Base-by-base conservation (phyloP, 2,329 filamentous ascomycete genomes). In the Albophoma yamanashiensis region DNA sequence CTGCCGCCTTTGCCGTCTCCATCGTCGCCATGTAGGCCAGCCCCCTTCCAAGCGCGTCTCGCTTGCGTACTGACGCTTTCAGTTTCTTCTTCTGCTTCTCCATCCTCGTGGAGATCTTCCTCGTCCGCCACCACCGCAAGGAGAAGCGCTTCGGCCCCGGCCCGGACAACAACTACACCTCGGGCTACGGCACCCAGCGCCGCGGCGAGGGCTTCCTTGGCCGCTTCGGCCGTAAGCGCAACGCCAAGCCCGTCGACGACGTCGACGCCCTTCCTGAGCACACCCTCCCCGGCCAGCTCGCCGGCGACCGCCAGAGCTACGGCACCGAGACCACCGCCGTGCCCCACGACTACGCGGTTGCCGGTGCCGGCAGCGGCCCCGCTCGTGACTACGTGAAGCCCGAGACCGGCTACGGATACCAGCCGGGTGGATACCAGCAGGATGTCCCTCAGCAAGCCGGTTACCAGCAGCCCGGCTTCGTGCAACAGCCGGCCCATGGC, bases 41-140 rank as follows among this genome's bases (percentile, higher is more conserved):
- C 17, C 14, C 14, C 22, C 27, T n/a, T 9, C 31, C 4, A 11
- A 40, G 1, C 1, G 36, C 20, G 38, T 22, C 27, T 27, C 40
- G 14, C 14, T 34, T 20, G 25, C 17, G 55, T 14, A 56, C 55
- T 60, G 25, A 57, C 53, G 17, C 12, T 25, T n/a, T 14, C 50
- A 89, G 86, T 56, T 73, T 89, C 76, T 86, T 93, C 74, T 94
- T 93, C 80, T 70, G 91, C 67, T 69, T 90, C 68, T 90, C 89
- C 57, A 84, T 89, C 58, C 70, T 86, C 61, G 78, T 89, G 63
- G 89, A 93, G 68, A 64, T 91, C 57, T 78, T 81, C 57, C 82
- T 93, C 55, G 82, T 83, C 66, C 85, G 86, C 62, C 80, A 89
- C 73, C 88, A 89, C 78, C 85, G 86, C 75, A 87, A 86, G 67